phyloP scores from a whole-genome alignment of 2,329 filamentous ascomycete species.

The Xylaria sp. region DNA sequence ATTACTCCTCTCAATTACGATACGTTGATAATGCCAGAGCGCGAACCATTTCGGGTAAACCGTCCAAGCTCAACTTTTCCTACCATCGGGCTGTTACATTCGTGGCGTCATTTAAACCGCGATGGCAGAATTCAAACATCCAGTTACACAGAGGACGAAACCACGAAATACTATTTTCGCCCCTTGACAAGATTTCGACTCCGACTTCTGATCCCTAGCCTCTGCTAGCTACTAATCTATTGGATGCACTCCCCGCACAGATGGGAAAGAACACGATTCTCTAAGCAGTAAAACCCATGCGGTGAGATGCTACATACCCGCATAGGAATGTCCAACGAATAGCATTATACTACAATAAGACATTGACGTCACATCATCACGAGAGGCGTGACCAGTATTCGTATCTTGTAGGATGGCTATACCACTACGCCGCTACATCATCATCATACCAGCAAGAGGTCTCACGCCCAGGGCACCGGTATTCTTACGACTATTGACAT shows the following conservation, averaged over 20 bases:
- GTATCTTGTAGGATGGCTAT: not conserved
- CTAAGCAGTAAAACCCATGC: not conserved
- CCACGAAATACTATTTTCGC: not conserved
- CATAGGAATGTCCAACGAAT: not conserved
- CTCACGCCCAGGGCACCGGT: not conserved
- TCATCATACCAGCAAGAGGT: not conserved
- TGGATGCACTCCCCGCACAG: not conserved
- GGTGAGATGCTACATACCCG: not conserved
- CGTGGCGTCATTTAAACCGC: not conserved
- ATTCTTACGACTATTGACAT: not conserved
- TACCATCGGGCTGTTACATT: not conserved
- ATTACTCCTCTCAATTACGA: not conserved
- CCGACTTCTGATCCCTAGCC: not conserved
- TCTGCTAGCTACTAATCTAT: not conserved
- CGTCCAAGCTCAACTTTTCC: not conserved
- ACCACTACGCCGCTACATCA: not conserved
- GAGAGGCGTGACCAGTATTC: not conserved
- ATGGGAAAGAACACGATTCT: not conserved
- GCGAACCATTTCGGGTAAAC: not conserved
- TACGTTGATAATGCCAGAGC: not conserved
- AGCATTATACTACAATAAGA: not conserved
- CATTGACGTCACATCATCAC: constrained; percentile 1
- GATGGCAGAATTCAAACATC: not conserved
- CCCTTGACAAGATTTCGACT: not conserved
- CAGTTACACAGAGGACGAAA: not conserved